A percentile compares a stretch with the other conserved stretches of the same genome.
Evolutionary conservation across 1,139 yeast genomes (phyloP).

Genomic region (Geotrichum fermentans): DNA sequence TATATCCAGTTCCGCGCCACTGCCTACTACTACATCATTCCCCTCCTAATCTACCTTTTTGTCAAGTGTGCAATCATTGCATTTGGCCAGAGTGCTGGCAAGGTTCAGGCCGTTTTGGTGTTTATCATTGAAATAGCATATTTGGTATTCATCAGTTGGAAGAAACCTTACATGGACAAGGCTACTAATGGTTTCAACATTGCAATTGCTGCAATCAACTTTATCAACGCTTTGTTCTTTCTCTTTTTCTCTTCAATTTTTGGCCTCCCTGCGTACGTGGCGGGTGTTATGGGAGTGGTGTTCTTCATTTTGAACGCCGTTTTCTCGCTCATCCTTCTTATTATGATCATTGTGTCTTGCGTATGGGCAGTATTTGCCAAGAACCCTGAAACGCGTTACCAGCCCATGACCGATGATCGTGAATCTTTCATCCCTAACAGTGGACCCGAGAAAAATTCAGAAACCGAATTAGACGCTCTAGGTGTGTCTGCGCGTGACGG

Average conservation of each 20-base stretch:
- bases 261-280: conserved; percentile 76
- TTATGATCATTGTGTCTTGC: conserved; percentile 85
- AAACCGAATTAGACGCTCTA: conserved; percentile 75
- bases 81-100: conserved; percentile 72
- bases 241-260: conserved; percentile 83
- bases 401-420: conserved; percentile 95
- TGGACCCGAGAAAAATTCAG: conserved; percentile 40
- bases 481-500: conserved; percentile 82
- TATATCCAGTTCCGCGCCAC: conserved; percentile 88
- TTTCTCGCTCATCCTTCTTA: conserved; percentile 72
- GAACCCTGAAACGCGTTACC: conserved; percentile 93
- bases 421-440: conserved; percentile 69
- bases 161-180: conserved; percentile 89
- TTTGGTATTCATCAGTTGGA: conserved; percentile 52
- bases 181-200: conserved; percentile 90
- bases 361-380: conserved; percentile 75
- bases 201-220: conserved; percentile 69
- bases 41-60: conserved; percentile 60
- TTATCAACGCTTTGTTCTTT: conserved; percentile 78
- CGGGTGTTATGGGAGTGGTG: conserved; percentile 87
- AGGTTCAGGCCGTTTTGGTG: conserved; percentile 71
- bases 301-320: conserved; percentile 85
- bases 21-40: conserved; percentile 72
- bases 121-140: conserved; percentile 71
- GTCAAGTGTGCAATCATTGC: conserved; percentile 82